Evolutionary conservation across 1,139 yeast genomes (phyloP).

Genomic region (Geotrichum australiense): DNA sequence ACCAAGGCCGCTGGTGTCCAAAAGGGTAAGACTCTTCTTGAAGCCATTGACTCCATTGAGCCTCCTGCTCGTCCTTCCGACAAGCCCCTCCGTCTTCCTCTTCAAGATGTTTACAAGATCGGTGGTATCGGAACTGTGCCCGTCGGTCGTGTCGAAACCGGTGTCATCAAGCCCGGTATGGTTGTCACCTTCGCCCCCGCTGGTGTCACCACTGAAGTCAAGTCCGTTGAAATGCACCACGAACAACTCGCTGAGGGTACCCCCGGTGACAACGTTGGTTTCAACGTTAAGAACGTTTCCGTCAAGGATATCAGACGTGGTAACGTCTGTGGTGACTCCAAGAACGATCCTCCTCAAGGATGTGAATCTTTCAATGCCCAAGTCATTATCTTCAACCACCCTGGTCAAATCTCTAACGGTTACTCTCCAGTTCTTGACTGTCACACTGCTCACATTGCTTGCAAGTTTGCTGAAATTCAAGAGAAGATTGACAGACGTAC

Average conservation of each 20-base stretch:
- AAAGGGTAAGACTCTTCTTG: slow-evolving; percentile 82
- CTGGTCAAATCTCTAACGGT: slow-evolving; percentile 90
- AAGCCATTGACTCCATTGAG: slow-evolving; percentile 81
- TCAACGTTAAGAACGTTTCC: slow-evolving; percentile 92
- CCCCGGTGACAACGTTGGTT: slow-evolving; percentile 94
- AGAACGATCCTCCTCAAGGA: slow-evolving; percentile 88
- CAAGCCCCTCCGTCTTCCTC: slow-evolving; percentile 87
- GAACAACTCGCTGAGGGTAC: slow-evolving; percentile 77
- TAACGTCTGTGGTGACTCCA: slow-evolving; percentile 93
- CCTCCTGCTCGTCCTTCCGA: slow-evolving; percentile 82
- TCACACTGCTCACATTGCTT: slow-evolving; percentile 94
- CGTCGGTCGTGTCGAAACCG: slow-evolving; percentile 92
- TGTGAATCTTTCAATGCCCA: slow-evolving; percentile 81
- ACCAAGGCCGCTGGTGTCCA: slow-evolving; percentile 71
- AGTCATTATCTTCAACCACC: slow-evolving; percentile 86
- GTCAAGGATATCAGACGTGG: slow-evolving; percentile 93
- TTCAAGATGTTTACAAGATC: slow-evolving; percentile 88
- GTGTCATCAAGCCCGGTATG: slow-evolving; percentile 89
- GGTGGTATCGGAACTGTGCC: slow-evolving; percentile 94
- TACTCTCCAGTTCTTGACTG: slow-evolving; percentile 92
- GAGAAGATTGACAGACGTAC: slow-evolving; percentile 94
- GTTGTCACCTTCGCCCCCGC: slow-evolving; percentile 87
- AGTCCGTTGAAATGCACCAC: slow-evolving; percentile 93
- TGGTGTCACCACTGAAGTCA: slow-evolving; percentile 88
- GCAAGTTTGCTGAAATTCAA: slow-evolving; percentile 76